These are phyloP conservation scores for Globisporangium solare DNA, from an alignment of 352 stramenopile genomes.

Conservation along the genomic window DNA sequence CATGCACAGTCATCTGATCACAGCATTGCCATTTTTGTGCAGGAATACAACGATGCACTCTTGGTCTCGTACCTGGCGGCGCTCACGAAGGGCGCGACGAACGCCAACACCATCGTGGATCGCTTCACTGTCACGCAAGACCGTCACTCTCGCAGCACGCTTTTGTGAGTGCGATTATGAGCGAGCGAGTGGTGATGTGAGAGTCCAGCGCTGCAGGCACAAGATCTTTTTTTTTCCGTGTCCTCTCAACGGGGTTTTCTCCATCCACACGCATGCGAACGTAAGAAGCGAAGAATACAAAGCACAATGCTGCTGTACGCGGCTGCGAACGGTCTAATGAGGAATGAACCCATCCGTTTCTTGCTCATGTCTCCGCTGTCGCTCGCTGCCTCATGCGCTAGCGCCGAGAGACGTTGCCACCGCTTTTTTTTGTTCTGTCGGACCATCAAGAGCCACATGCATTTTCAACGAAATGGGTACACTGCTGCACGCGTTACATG, in stretches of 20 bases:
- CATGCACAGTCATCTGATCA: no score
- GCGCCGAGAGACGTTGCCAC: no score
- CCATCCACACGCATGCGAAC: no score
- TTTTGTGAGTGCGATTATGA: slow-evolving; percentile 24
- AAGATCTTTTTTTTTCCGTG: no score
- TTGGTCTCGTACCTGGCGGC: slow-evolving; percentile 80
- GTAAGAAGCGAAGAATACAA: no score
- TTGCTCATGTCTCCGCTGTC: no score
- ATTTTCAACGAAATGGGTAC: slow-evolving; percentile 9
- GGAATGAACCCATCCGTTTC: no score
- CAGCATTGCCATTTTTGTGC: neutral
- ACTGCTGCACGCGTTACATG: neutral
- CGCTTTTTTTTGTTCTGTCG: no score
- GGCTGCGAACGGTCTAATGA: no score
- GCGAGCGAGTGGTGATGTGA: neutral
- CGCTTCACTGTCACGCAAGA: slow-evolving; percentile 73
- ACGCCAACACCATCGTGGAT: slow-evolving; percentile 75
- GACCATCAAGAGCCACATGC: neutral
- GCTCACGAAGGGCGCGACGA: slow-evolving; percentile 78
- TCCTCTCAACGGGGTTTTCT: no score
- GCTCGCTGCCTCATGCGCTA: no score
- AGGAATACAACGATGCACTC: slow-evolving; percentile 82
- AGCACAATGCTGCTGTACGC: no score
- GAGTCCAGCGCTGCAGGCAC: neutral
- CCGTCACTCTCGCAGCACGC: slow-evolving; percentile 52